Percentiles rank a stretch among this genome's conserved stretches.
Evolutionary conservation across 2,329 filamentous ascomycete species (phyloP).

Genomic region (Chaetomium globosum): DNA sequence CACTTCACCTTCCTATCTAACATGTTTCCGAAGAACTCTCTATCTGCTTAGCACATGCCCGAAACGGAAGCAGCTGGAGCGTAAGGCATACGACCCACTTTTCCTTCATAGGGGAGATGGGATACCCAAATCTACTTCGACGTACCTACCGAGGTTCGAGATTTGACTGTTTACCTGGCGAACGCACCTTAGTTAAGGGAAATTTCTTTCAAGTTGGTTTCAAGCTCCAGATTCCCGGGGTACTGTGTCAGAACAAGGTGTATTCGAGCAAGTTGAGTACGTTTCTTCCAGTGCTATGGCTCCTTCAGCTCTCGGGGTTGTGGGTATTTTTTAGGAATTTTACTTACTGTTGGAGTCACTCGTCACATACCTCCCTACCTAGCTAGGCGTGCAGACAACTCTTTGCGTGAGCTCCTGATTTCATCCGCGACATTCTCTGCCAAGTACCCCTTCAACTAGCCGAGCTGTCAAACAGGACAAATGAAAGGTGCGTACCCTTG

Average conservation of each 20-base stretch:
- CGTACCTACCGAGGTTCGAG: not conserved
- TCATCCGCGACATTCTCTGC: not conserved
- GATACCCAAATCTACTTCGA: too few species aligned
- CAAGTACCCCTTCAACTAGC: not conserved
- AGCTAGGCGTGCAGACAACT: not conserved
- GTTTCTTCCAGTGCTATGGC: not conserved
- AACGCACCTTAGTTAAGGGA: too few species aligned
- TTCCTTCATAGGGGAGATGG: not conserved
- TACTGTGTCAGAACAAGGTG: not conserved
- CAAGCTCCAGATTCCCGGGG: not conserved
- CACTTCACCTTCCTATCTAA: not conserved
- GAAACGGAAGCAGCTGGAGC: not conserved
- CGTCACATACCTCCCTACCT: not conserved
- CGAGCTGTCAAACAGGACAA: not conserved
- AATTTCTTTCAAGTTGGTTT: not conserved
- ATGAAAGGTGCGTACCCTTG: conserved; percentile 26
- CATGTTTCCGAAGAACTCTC: not conserved
- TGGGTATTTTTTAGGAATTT: not conserved
- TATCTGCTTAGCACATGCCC: not conserved
- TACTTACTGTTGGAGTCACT: not conserved
- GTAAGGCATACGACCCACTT: conserved; percentile 7
- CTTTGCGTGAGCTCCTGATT: not conserved
- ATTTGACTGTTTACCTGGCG: not conserved
- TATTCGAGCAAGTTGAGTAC: not conserved
- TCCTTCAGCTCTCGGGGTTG: not conserved